Base-by-base conservation (phyloP, 805 yeast genomes). In the Trichomonascus vanleenenianus region DNA sequence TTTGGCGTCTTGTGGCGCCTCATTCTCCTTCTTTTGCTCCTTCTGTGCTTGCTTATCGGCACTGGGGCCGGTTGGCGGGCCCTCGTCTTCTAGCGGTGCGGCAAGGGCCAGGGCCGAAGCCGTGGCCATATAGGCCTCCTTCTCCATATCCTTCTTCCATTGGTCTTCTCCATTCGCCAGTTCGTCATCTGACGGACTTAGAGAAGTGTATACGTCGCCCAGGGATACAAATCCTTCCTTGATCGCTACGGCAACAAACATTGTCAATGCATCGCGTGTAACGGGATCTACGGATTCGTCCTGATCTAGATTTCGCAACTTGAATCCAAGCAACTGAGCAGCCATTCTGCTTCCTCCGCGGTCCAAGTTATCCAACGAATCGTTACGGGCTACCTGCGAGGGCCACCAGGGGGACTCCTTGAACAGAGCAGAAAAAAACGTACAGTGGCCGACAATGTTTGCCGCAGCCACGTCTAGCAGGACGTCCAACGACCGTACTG, bases 91-190 rank as follows among this genome's bases (percentile, higher is more conserved):
- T 33, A 89, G 67, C 0, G 96, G 95, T 8, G 93, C 93, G 4
- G 96, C 96, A 54, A 88, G 60, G 0, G 97, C 93, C 41, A 89
- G 65, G 0, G 95, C 95, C 50, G 83, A 85, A 0, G 85, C 82
- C 19, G 76, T 73, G 0, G 89, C 82, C 50, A 70, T 68, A 54
- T 72, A 69, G 0, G 84, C 76, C 47, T 78, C 74, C 10, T 76
- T 76, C 12, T 79, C 79, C 46, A 75, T 58, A 8, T 71, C 67
- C 27, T 66, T 64, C 32, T 74, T 71, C 57, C 77, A 74, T 3
- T 59, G 57, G 1, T 63, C 64, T 33, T 78, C 72, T 25, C 78
- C 64, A 8, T 55, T 54, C 0, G 55, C 54, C 67, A 83, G 67
- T 2, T 63, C 72, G 2, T 65, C 70, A 25, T 74, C 76, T 9